These are phyloP conservation scores for Paramecium caudatum DNA, from an alignment of 73 alveolate genomes.

Conservation along the genomic window DNA sequence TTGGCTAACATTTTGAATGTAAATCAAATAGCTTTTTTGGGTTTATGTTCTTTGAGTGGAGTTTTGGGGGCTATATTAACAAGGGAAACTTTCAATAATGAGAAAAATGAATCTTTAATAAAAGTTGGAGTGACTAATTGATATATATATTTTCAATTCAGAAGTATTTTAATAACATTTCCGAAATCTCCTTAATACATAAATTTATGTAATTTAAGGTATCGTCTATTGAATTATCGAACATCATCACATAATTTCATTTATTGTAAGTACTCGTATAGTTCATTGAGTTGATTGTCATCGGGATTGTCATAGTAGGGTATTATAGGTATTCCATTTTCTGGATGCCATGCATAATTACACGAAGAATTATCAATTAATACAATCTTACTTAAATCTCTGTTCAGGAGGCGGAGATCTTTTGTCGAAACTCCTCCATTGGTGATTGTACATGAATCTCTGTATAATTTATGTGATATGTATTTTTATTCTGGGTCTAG, in stretches of 20 bases:
- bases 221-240: constrained; percentile 59
- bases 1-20: neutral
- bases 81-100: constrained; percentile 12
- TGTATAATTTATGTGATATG: constrained; percentile 88
- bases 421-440: constrained; percentile 93
- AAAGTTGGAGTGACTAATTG: too few species aligned
- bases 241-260: constrained; percentile 62
- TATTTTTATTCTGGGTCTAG: constrained; percentile 93
- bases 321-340: constrained; percentile 91
- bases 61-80: constrained; percentile 26
- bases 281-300: constrained; percentile 85
- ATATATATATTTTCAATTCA: too few species aligned
- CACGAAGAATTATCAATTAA: constrained; percentile 95
- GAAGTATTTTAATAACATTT: too few species aligned
- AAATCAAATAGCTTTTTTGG: constrained; percentile 27
- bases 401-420: constrained; percentile 93
- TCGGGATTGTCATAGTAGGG: constrained; percentile 83
- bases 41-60: neutral
- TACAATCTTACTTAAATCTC: constrained; percentile 86
- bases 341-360: constrained; percentile 90
- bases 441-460: constrained; percentile 91
- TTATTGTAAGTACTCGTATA: constrained; percentile 17
- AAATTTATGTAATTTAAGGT: too few species aligned
- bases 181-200: too few species aligned
- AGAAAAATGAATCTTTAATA: too few species aligned